Base-by-base conservation (phyloP, 2,329 filamentous ascomycete species). In the Xylariaceae sp. region DNA sequence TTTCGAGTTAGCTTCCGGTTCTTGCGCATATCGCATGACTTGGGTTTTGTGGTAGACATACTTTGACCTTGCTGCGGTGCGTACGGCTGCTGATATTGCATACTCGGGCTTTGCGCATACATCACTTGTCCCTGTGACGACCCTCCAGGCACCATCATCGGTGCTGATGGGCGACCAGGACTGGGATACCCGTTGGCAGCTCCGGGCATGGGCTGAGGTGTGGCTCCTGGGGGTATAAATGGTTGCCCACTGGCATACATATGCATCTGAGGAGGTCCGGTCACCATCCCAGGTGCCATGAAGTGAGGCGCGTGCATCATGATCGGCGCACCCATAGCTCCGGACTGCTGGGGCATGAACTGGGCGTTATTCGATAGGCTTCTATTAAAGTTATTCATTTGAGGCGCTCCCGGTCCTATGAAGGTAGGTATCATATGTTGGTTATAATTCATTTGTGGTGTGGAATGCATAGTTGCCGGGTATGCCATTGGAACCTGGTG, bases 81-180 rank as follows among this genome's bases (percentile, higher is more conserved):
- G 74, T 89, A 92, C 33, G 89, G 89, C 71, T 92, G 90, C 68
- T 87, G 89, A 69, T 89, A 91, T 70, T 88, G 88, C 74, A 88
- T 82, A 50, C 81, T 87, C 39, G 88, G 88, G 67, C 87, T 90
- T 87, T 93, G 91, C 62, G 84, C 89, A 79, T 84, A 93, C 76
- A 80, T 85, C 68, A 78, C 86, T 71, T 96, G 92, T 36, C 93
- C 92, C 73, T 96, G 93, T 69, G 97, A 94, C 24, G 93, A 97
- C 53, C 91, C 91, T 76, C 96, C 92, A 65, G 93, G 93, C 68
- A 88, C 90, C 94, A 98, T 98, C 87, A 96, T 92, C 2, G 91
- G 88, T 11, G 95, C 91, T 17, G 79, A 73, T 24, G 88, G 87
- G 44, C 92, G 86, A 54, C 91, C 87, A 1, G 94, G 94, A 71